phyloP scores from a whole-genome alignment of 495 filamentous ascomycete species.

The Neohortaea acidophila region DNA sequence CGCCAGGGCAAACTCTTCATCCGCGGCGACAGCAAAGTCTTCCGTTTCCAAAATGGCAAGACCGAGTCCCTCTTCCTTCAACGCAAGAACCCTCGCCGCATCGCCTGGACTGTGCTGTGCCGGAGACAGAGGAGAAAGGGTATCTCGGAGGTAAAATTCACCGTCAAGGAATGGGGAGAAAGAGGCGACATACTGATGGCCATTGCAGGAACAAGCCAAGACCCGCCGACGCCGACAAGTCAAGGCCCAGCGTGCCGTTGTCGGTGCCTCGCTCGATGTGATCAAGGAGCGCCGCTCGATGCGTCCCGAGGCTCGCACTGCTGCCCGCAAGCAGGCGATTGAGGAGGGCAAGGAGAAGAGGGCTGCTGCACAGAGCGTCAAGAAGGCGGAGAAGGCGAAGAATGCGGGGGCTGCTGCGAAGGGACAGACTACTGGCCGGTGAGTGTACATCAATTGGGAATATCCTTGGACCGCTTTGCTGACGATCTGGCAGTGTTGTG shows the following conservation, averaged over 20 bases:
- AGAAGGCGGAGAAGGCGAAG: constrained; percentile 99
- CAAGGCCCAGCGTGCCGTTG: constrained; percentile 97
- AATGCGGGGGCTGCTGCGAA: constrained; percentile 53
- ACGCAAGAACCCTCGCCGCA: constrained; percentile 99
- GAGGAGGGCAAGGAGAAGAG: constrained; percentile 97
- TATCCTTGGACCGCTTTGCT: not conserved
- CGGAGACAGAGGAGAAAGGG: constrained; percentile 99
- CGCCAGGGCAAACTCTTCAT: constrained; percentile 94
- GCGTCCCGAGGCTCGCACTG: constrained; percentile 87
- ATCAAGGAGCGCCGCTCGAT: constrained; percentile 95
- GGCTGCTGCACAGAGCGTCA: constrained; percentile 63
- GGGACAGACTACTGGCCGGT: constrained; percentile 53
- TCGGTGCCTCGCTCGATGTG: constrained; percentile 95
- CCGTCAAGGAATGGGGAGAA: constrained; percentile 25
- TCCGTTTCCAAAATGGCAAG: constrained; percentile 99
- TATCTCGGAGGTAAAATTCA: constrained; percentile 99
- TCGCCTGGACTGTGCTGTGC: constrained; percentile 96
- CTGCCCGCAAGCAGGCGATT: constrained; percentile 82
- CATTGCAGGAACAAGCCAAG: constrained; percentile 87
- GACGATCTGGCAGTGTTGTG: constrained; percentile 31
- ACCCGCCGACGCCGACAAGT: constrained; percentile 96
- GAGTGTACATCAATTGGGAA: not conserved
- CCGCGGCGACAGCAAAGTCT: constrained; percentile 99
- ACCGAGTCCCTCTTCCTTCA: constrained; percentile 99
- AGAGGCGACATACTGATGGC: not conserved